Conservation (phyloP, 2,329 filamentous ascomycete species). For the Davidsoniella eucalypti region DNA sequence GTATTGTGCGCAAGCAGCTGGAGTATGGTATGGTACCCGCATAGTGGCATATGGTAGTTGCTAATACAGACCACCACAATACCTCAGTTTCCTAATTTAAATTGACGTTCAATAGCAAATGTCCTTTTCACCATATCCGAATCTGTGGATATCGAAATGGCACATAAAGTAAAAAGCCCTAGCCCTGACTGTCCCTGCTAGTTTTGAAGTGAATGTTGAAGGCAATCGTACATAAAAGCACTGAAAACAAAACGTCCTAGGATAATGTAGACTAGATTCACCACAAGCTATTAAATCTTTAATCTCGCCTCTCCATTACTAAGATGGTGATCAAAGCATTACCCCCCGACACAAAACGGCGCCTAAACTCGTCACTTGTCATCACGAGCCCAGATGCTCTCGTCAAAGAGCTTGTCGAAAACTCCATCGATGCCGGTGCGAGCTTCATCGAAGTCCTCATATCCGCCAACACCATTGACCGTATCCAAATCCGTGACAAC, state of each 20-base stretch:
- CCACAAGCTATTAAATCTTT: no score
- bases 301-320: neutral
- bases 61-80: no score
- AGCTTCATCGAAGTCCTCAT: conserved; percentile 48
- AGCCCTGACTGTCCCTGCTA: neutral
- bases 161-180: neutral
- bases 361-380: conserved; percentile 43
- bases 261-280: no score
- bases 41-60: no score
- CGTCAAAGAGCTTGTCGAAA: conserved; percentile 65
- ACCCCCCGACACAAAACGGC: conserved; percentile 31
- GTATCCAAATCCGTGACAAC: conserved; percentile 55
- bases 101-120: no score
- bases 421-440: conserved; percentile 56
- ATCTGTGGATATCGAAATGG: neutral
- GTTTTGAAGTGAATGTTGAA: neutral
- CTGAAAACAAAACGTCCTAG: neutral
- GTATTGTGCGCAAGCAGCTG: no score
- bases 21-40: no score
- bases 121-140: no score
- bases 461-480: conserved; percentile 48
- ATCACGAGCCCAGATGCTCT: conserved; percentile 43
- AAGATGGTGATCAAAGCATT: conserved; percentile 35
- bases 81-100: no score
- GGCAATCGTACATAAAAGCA: neutral